phyloP scores from a whole-genome alignment of 306 rosid genomes.

The Bauhinia variegata region DNA sequence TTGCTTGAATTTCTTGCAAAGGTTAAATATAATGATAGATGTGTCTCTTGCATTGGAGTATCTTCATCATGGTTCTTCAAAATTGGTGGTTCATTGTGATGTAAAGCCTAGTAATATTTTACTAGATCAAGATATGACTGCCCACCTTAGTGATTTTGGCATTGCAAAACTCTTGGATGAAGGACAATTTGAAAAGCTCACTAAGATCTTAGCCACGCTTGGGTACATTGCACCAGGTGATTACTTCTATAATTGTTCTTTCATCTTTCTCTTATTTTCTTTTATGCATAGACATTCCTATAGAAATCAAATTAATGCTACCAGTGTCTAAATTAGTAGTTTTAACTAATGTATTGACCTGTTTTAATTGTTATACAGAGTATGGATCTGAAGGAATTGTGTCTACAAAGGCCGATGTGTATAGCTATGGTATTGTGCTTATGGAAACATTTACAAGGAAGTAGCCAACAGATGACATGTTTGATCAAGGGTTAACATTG shows the following conservation, averaged over 20 bases:
- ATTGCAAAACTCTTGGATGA: conserved; percentile 37
- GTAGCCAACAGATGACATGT: not conserved
- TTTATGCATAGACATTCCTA: too few species aligned
- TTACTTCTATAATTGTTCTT: not conserved
- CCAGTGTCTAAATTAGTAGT: too few species aligned
- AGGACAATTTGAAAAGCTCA: conserved; percentile 22
- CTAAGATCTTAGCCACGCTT: conserved; percentile 32
- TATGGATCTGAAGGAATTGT: not conserved
- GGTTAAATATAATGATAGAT: conserved; percentile 40
- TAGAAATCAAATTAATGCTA: too few species aligned
- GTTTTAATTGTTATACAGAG: not conserved
- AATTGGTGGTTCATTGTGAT: conserved; percentile 34
- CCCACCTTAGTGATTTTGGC: conserved; percentile 42
- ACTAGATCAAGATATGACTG: conserved; percentile 36
- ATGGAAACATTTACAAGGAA: not conserved
- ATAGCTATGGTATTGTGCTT: not conserved
- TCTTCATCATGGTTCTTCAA: conserved; percentile 40
- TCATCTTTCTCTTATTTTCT: not conserved
- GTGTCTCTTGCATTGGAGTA: conserved; percentile 39
- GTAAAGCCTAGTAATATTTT: conserved; percentile 36
- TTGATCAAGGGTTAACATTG: not conserved
- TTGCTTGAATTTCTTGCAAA: conserved; percentile 32
- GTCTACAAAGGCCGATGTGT: not conserved
- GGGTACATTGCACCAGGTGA: conserved; percentile 43
- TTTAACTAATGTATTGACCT: too few species aligned